These are phyloP conservation scores for Neobulgaria alba DNA, from an alignment of 2,329 filamentous ascomycete genomes.

Conservation along the genomic window DNA sequence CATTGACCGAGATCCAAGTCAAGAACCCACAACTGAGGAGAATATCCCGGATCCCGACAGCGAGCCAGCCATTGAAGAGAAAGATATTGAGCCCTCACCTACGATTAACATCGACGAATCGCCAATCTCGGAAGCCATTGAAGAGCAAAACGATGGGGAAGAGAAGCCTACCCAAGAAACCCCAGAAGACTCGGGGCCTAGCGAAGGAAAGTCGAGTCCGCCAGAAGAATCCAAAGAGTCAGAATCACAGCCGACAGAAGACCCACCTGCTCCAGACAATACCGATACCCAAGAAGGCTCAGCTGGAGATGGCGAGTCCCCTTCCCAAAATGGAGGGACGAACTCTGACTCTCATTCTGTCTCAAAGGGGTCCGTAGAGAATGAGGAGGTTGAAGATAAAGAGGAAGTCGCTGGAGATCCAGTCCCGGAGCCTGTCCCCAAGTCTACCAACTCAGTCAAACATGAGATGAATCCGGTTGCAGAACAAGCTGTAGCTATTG, in stretches of 20 bases:
- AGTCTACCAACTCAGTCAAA: too few species aligned
- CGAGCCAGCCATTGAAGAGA: neutral
- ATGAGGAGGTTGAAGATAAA: neutral
- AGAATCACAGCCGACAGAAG: neutral
- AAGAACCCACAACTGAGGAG: too few species aligned
- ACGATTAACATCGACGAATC: too few species aligned
- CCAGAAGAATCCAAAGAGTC: neutral
- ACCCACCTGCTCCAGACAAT: neutral
- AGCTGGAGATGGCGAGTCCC: neutral
- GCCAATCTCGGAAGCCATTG: too few species aligned
- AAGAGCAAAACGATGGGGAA: neutral
- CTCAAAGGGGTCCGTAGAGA: neutral
- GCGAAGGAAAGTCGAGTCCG: neutral
- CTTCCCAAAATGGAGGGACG: too few species aligned
- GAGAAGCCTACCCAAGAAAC: neutral
- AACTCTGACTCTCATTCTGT: too few species aligned
- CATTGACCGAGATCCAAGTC: too few species aligned
- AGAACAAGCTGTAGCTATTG: neutral
- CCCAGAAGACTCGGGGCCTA: neutral
- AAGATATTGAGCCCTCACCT: too few species aligned
- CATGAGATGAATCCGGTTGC: neutral
- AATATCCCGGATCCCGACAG: neutral
- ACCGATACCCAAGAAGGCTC: neutral
- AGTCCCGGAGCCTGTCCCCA: too few species aligned
- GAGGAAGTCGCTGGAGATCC: neutral